Evolutionary conservation across 345 rosid genomes (phyloP), one percentile per base, ranked within the genome.

Genomic region (Triadica sebifera): DNA sequence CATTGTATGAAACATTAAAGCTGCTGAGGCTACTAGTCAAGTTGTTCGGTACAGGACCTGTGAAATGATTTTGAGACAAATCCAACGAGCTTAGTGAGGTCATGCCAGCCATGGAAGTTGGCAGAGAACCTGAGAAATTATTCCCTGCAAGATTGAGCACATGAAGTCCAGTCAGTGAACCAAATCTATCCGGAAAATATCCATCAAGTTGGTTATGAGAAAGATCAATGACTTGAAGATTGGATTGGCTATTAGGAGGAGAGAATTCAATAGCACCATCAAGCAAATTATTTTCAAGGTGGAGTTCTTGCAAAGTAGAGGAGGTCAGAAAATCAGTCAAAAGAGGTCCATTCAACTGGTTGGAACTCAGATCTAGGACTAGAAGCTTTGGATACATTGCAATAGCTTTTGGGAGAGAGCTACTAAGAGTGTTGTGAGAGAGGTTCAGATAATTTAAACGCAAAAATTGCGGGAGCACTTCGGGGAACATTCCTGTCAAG

Each of bases 381-480:
- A 76, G 78, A 41, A 95, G 93, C 79, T 95, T 95, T 20, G 94
- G 94, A 81, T 85, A 95, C 76, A 77, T 90, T 8, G 85, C 72
- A 43, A 95, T 74, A 70, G 79, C 88, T 69, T 85, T 86, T 12
- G 97, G 96, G 29, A 95, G 87, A 63, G 88, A 66, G 68, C 93
- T 82, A 71, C 77, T 79, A 74, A 95, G 87, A 74, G 91, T 87
- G 79, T 95, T 95, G 72, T 80, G 89, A 20, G 99, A 91, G 58
- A 95, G 85, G 69, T 95, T 95, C 70, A 95, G 97, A 84, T 91
- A 80, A 84, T 93, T 91, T 74, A 94, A 82, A 57, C 99, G 96
- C 78, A 95, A 77, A 79, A 92, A 90, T 80, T 91, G 97, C 1
- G 93, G 88, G 41, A 90, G 81, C 60, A 77, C 83, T 72, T 92